These are phyloP conservation scores for Perkinsus marinus DNA, from an alignment of 169 alveolate species.

Conservation along the genomic window DNA sequence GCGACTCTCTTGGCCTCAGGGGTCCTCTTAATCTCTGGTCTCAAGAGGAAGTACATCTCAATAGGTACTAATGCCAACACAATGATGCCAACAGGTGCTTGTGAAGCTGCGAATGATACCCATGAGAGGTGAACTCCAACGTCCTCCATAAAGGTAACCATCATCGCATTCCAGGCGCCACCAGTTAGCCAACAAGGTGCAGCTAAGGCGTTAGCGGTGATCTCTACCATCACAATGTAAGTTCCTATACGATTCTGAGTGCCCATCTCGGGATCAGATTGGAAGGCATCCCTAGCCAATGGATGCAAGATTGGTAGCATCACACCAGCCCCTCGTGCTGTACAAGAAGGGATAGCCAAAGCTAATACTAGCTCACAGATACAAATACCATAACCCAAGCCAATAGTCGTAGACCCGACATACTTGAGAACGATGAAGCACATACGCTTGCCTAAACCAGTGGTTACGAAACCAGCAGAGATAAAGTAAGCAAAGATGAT, in stretches of 20 bases:
- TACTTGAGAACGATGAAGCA: background rate
- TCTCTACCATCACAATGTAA: background rate
- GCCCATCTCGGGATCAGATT: background rate
- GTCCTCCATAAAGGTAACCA: background rate
- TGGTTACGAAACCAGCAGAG: background rate
- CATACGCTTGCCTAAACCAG: background rate
- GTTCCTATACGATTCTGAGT: background rate
- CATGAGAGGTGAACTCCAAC: background rate
- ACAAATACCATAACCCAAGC: background rate
- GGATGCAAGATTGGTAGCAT: background rate
- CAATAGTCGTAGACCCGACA: background rate
- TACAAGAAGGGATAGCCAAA: background rate
- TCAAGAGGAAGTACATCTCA: background rate
- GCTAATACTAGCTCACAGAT: background rate
- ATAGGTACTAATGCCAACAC: background rate
- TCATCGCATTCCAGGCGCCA: background rate
- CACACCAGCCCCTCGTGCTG: conserved; percentile 1
- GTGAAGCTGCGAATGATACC: background rate
- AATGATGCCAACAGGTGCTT: background rate
- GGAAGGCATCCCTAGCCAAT: background rate
- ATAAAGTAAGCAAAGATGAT: background rate
- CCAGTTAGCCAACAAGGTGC: background rate
- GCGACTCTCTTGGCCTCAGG: background rate
- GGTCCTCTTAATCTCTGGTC: background rate
- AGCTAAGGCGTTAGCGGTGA: background rate